Base-by-base conservation (phyloP, 345 rosid species). In the Arabis alpina region DNA sequence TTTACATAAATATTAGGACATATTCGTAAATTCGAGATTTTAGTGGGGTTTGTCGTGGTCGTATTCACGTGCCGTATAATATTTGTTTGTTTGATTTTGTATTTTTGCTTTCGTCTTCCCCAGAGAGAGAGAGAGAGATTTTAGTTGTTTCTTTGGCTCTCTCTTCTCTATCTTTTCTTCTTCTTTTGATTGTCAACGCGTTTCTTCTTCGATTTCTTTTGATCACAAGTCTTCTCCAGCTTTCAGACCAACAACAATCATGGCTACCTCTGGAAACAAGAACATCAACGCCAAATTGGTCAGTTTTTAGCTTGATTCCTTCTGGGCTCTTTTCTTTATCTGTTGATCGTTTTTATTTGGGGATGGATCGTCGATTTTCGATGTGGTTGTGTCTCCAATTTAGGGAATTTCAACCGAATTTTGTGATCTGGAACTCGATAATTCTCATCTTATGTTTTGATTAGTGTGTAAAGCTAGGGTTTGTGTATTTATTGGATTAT, bases 231-330 rank as follows among this genome's bases (percentile, higher is more conserved):
- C 14, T 39, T 53, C 28, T 62, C 23, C 24, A 62, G 69, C 73
- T 60, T 60, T 67, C 79, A 62, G 74, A 62, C 62, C 37, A 34
- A 6, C 41, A 62, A 48, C 10, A 40, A 56, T 56, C 56, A 76
- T 76, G 79, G 75, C 79, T 2, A 62, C 27, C 28, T 32, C 79
- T 56, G 79, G 75, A 50, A 76, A 76, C 71, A 76, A 76, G 66
- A 76, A 50, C 79, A 76, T 76, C 75, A 76, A 76, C 71, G 79
- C 79, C 5, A 76, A 76, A 69, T 24, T 76, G 75, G 79, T 76
- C 13, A 23, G 71, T 23, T 34, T 43, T 8, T 13, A 11, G 52
- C 43, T 62, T 4, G 56, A 11, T 43, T 11, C 16, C 2, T 57
- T n/a, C 4, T 32, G 45, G 64, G 32, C 3, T 44, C 54, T 9